Conservation (phyloP, 2,329 filamentous ascomycete genomes). For the Clonostachys rosea region DNA sequence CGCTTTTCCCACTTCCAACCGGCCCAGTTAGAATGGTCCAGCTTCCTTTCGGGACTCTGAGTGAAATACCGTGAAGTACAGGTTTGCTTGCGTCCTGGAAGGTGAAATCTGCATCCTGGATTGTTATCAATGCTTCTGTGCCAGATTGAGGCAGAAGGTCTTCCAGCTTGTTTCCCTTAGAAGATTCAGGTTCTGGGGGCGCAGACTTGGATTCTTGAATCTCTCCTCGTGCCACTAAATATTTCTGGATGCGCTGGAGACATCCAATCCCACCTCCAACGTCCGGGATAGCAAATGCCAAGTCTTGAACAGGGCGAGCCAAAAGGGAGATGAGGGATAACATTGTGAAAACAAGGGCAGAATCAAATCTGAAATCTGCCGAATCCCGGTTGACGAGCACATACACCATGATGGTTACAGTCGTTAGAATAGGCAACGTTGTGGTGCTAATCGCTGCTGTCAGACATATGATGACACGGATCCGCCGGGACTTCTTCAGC, state of each 20-base stretch:
- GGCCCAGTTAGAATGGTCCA: constrained; percentile 6
- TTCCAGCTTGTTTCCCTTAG: too few species aligned
- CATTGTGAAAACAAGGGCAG: background rate
- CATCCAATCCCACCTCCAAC: background rate
- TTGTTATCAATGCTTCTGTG: too few species aligned
- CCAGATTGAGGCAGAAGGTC: too few species aligned
- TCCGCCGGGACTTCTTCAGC: constrained; percentile 7
- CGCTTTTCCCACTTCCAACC: constrained; percentile 34
- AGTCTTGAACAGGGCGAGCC: background rate
- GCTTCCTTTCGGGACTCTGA: too few species aligned
- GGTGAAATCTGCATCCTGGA: background rate
- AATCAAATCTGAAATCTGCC: background rate
- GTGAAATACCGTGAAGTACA: background rate
- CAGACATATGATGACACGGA: constrained; percentile 5
- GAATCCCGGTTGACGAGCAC: background rate
- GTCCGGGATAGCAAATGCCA: background rate
- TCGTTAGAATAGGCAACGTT: constrained; percentile 5
- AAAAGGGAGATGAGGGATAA: background rate
- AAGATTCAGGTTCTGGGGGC: too few species aligned
- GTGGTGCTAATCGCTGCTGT: constrained; percentile 7
- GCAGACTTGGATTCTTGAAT: too few species aligned
- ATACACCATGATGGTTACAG: background rate
- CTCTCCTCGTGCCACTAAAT: background rate
- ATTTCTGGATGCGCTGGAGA: background rate
- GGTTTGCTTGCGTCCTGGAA: background rate